Base-by-base conservation (phyloP, 2,329 filamentous ascomycete species). In the Arthrobotrys musiformis region DNA sequence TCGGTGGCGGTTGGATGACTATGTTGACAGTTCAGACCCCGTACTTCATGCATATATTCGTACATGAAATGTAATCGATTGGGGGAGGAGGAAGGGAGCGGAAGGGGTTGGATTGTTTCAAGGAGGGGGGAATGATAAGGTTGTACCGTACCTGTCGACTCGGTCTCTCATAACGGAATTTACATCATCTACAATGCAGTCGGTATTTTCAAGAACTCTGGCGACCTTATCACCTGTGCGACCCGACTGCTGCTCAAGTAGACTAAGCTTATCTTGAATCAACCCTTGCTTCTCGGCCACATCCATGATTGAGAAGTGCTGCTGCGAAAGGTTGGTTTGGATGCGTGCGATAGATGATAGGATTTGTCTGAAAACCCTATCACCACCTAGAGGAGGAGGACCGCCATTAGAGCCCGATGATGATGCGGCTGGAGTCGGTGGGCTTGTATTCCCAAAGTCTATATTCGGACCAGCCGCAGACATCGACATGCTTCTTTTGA, bases 401-500 rank as follows among this genome's bases (percentile, higher is more conserved):
- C 46, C 46, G n/a, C 61, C 73, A 48, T 70, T 70, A 17, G 73
- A 77, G 6, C 73, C 73, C 30, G 73, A 77, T 33, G 73, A 70
- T 24, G 73, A 77, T 54, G 64, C 64, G 9, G 72, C 66, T 54
- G 72, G 72, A 35, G 73, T 77, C n/a, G 73, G 73, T 37, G 73
- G 73, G 35, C 73, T 77, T 67, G 66, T 77, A 48, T 77, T 77
- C 33, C 73, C 73, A 77, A 77, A 77, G 60, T 77, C 73, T 40
- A 77, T 35, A 44, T 62, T 62, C 8, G 73, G 73, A 67, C 66
- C 66, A 26, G 64, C 73, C 35, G 58, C 73, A 17, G 73, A 77
- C 73, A 77, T 77, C 22, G 73, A 77, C 73, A 77, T 77, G 73
- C 73, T 77, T 62, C 73, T 50, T 35, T 77, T 77, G 73, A 77